A percentile compares a stretch with the other conserved stretches of the same genome.
Evolutionary conservation across 768 basidiomycete species (phyloP).

Genomic region (Lactarius deliciosus): DNA sequence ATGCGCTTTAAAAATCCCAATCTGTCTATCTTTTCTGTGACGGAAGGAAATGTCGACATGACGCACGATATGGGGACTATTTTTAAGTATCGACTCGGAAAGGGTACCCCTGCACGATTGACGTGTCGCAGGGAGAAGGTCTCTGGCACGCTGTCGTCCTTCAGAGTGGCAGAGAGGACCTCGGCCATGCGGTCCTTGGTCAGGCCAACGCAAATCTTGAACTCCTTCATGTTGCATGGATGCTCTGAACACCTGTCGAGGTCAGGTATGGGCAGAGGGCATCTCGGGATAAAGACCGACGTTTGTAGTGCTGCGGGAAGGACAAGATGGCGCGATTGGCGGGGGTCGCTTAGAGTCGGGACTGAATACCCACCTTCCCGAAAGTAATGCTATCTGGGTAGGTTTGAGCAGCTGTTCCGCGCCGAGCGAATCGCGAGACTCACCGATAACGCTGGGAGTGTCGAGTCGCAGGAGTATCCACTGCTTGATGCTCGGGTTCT

Average conservation of each 20-base stretch:
- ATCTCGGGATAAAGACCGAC: slow-evolving; percentile 31
- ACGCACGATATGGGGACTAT: slow-evolving; percentile 73
- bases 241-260: slow-evolving; percentile 50
- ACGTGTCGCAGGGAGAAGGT: slow-evolving; percentile 58
- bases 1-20: slow-evolving; percentile 47
- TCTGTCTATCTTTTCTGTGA: not conserved
- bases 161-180: slow-evolving; percentile 59
- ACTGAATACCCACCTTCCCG: slow-evolving; percentile 59
- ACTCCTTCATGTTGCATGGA: slow-evolving; percentile 84
- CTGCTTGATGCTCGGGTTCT: slow-evolving; percentile 55
- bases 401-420: not conserved
- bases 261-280: slow-evolving; percentile 19
- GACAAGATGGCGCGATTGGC: slow-evolving; percentile 6
- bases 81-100: slow-evolving; percentile 70
- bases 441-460: slow-evolving; percentile 62
- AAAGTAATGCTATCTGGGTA: slow-evolving; percentile 63
- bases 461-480: slow-evolving; percentile 73
- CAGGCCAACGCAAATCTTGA: slow-evolving; percentile 67
- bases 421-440: slow-evolving; percentile 35
- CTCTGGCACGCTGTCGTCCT: slow-evolving; percentile 65
- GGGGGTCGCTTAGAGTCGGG: slow-evolving; percentile 20
- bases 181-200: slow-evolving; percentile 67
- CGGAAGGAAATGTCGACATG: not conserved
- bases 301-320: slow-evolving; percentile 37
- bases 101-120: slow-evolving; percentile 55